These are phyloP conservation scores for Desmodesmus armatus DNA, from an alignment of 139 green algal genomes.

Conservation along the genomic window DNA sequence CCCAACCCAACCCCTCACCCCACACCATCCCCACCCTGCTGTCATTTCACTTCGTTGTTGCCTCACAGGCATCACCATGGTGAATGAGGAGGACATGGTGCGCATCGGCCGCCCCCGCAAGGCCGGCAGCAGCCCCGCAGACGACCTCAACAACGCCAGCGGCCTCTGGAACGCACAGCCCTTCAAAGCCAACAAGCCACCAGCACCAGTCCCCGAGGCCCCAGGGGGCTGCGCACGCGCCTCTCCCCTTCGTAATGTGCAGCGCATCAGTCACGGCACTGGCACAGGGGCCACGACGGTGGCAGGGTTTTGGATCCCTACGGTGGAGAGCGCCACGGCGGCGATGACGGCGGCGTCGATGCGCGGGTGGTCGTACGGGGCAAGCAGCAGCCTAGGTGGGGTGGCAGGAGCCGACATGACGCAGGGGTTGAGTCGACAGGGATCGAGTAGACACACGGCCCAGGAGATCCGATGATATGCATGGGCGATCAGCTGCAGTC, in stretches of 20 bases:
- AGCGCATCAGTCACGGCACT: conserved; percentile 63
- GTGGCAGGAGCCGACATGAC: not conserved
- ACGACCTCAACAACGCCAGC: conserved; percentile 8
- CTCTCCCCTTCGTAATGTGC: conserved; percentile 35
- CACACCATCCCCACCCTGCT: too few species aligned
- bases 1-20: too few species aligned
- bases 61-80: conserved; percentile 30
- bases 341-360: not conserved
- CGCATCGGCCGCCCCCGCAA: conserved; percentile 18
- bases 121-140: conserved; percentile 1
- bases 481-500: too few species aligned
- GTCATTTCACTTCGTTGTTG: not conserved
- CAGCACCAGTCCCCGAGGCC: conserved; percentile 61
- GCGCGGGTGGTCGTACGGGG: too few species aligned
- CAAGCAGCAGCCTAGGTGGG: too few species aligned
- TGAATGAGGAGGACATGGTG: not conserved
- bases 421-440: not conserved
- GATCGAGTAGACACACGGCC: too few species aligned
- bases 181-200: conserved; percentile 63
- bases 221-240: conserved; percentile 71
- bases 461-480: too few species aligned
- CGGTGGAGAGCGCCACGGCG: conserved; percentile 5
- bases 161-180: conserved; percentile 85
- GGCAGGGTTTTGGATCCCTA: conserved; percentile 69
- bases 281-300: conserved; percentile 60